Evolutionary conservation across 371 early-diverging fungal genomes (phyloP), one percentile per base, ranked within the genome.

Genomic region (Rhizomucor miehei): DNA sequence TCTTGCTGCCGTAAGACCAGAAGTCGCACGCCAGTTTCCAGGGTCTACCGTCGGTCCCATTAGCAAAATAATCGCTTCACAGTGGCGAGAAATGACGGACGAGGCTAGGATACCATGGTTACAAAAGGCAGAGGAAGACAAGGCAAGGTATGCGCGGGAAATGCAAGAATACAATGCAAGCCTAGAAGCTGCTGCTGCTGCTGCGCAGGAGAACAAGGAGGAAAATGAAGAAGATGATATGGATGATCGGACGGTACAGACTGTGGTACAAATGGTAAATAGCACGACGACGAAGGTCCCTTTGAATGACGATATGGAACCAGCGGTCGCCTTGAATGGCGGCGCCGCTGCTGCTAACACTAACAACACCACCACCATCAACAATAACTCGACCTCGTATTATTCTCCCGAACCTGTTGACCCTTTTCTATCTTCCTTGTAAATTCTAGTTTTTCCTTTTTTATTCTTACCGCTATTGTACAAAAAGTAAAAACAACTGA

Each of bases 81-180:
- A 66, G 43, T 90, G 91, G 91, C 80, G 81, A 37, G 69, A 70
- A 5, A 79, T 90, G 79, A 62, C 81, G 1, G 69, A 70, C 5
- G 81, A 72, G 20, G 79, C 82, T 20, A 69, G 78, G 8, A 67
- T 67, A 35, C 88, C 87, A 2, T 90, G 88, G 87, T 67, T 77
- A 38, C 68, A 79, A 54, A 81, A 82, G 54, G 88, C 91, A 5
- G 75, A 81, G 1, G 71, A 76, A 46, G 91, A 90, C 62, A 90
- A 90, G 61, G 84, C 77, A 13, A 76, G 91, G 1, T 90, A 90
- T 66, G 89, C 88, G 3, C 75, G 76, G 14, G 91, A 90, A 62
- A 81, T 87, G 77, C 74, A 77, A 48, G 64, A 63, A 9, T 88
- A 87, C 45, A 74, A 75, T 56, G 62, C 63, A 17, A 69, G 23